Conservation (phyloP, 164 flowering plant genomes). For the Echeveria elegans region DNA sequence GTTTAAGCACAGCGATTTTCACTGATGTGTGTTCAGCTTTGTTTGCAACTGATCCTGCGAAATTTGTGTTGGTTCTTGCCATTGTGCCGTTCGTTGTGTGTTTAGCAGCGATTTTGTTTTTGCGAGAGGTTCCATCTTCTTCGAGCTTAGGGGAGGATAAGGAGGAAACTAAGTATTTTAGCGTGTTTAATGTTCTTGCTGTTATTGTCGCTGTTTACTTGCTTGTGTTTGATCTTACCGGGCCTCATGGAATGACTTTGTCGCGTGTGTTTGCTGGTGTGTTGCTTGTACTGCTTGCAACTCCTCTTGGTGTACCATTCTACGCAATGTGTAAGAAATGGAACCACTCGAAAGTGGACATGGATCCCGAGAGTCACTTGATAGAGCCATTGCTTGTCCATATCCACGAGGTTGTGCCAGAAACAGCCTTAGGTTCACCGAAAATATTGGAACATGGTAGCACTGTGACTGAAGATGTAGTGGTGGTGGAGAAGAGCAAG, state of each 20-base stretch:
- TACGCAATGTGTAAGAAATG: neutral
- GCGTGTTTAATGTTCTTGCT: conserved; percentile 36
- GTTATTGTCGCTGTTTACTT: conserved; percentile 62
- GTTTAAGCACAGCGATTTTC: conserved; percentile 33
- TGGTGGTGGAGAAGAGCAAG: conserved; percentile 63
- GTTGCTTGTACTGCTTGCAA: conserved; percentile 4
- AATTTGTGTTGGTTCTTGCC: conserved; percentile 53
- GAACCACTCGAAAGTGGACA: neutral
- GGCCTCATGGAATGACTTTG: neutral
- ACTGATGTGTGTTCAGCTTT: conserved; percentile 35
- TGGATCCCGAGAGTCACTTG: neutral
- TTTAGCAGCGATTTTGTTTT: conserved; percentile 56
- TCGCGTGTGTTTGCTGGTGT: conserved; percentile 3
- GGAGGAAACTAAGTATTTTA: conserved; percentile 5
- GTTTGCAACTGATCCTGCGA: conserved; percentile 44
- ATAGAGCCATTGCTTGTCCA: conserved; percentile 3
- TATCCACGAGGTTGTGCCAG: conserved; percentile 1
- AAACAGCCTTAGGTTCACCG: neutral
- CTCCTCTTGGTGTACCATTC: conserved; percentile 3
- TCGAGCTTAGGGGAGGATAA: conserved; percentile 12
- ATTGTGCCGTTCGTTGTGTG: conserved; percentile 61
- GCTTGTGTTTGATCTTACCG: conserved; percentile 20
- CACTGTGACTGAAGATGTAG: conserved; percentile 50
- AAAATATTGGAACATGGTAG: conserved; percentile 16
- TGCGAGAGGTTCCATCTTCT: conserved; percentile 76